Evolutionary conservation across 768 basidiomycete genomes (phyloP), one percentile per base, ranked within the genome.

Genomic region (Amanita pallidorosea): DNA sequence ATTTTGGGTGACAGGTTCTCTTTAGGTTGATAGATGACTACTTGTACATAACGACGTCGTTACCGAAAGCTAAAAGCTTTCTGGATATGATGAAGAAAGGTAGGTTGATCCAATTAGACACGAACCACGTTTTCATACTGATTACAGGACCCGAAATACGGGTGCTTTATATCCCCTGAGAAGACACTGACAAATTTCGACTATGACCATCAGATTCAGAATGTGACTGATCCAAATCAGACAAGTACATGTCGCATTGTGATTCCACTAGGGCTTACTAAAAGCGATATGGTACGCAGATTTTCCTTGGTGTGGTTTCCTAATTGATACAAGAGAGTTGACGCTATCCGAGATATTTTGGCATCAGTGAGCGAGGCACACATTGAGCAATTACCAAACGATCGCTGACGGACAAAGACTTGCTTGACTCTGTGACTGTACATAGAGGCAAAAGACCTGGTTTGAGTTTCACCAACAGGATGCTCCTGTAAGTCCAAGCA

Each of bases 11-110:
- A 45, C 54, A 95, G 93, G 60, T 85, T 17, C 69, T 98, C 4
- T 67, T 96, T 29, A 76, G 96, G 53, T 74, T 92, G 52, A 81
- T 95, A n/a, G 96, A 99, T 59, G 96, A 99, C 61, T 99, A 97
- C 62, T 68, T 98, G 38, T 85, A 88, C 55, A 73, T 99, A 49
- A 89, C 92, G 4, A 84, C 88, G 2, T 75, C 73, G 48, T 65
- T 65, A 2, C 40, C 56, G 6, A 75, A 76, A 56, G 95, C 95
- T 0, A 67, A 58, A 43, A 67, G 66, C 0, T 99, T 96, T 62
- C 64, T 97, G 41, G 65, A 74, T 13, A 74, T 73, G 58, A 96
- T 99, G 91, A 70, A 77, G 22, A 62, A 75, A 63, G 92, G 88
- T 81, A 45, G 9, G 61, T 17, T 37, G 13, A 12, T 44, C 12